A percentile compares a stretch with the other conserved stretches of the same genome.
Conservation (phyloP, 129 eudicot genomes). For the Artemisia tridentata region DNA sequence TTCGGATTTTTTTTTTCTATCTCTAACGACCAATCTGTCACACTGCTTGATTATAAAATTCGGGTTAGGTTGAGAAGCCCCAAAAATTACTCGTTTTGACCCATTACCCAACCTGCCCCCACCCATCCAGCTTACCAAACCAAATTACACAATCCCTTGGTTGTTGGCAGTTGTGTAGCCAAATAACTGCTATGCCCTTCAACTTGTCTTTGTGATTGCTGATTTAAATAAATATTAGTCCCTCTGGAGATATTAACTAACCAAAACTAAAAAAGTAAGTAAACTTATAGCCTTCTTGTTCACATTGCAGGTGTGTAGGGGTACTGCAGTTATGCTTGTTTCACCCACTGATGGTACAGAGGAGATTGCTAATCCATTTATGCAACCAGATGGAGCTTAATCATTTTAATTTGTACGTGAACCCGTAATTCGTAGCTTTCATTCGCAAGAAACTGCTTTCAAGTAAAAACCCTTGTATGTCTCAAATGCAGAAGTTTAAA, state of each 20-base stretch:
- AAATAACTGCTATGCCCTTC: background rate
- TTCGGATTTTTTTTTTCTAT: no score
- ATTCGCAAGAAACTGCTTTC: background rate
- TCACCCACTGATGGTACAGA: conserved; percentile 98
- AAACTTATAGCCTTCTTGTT: background rate
- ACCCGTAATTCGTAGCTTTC: background rate
- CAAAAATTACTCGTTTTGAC: background rate
- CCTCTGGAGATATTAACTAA: background rate
- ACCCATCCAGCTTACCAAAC: background rate
- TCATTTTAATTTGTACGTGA: background rate
- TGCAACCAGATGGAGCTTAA: conserved; percentile 91
- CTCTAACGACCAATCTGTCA: no score
- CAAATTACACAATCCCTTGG: background rate
- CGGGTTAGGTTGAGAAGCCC: no score
- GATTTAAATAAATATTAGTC: background rate
- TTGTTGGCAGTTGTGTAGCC: background rate
- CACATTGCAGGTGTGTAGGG: conserved; percentile 80
- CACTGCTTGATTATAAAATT: no score
- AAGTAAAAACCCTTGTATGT: no score
- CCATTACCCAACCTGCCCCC: background rate
- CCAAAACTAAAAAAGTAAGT: background rate
- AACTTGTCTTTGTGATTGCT: background rate
- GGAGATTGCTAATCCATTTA: conserved; percentile 93
- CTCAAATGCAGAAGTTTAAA: background rate
- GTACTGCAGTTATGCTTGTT: conserved; percentile 99